These are phyloP conservation scores for Hyphopichia pseudoburtonii DNA, from an alignment of 1,139 yeast species.

Conservation along the genomic window DNA sequence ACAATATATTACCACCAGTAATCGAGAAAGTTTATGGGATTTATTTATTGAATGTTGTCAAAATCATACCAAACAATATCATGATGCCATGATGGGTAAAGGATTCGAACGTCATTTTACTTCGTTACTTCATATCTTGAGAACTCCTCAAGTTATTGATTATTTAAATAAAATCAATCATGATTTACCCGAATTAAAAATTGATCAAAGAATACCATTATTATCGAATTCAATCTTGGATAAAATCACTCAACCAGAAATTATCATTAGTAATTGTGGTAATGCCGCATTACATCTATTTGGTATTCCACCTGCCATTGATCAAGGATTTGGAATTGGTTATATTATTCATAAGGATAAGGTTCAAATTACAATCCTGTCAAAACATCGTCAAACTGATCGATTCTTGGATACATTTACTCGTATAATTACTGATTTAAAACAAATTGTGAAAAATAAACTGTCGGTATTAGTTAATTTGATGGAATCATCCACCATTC, in stretches of 20 bases:
- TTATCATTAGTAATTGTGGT: conserved; percentile 63
- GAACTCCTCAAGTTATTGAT: conserved; percentile 29
- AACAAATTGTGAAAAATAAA: conserved; percentile 41
- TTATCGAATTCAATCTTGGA: conserved; percentile 59
- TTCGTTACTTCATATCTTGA: conserved; percentile 52
- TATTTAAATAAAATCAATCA: conserved; percentile 46
- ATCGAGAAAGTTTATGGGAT: conserved; percentile 49
- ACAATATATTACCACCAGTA: conserved; percentile 54
- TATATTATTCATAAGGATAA: conserved; percentile 68
- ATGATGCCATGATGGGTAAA: conserved; percentile 55
- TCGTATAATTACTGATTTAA: conserved; percentile 58
- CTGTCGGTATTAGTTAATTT: conserved; percentile 34
- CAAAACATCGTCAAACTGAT: conserved; percentile 73
- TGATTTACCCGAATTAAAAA: conserved; percentile 23
- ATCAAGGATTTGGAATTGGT: conserved; percentile 77
- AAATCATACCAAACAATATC: conserved; percentile 49
- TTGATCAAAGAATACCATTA: conserved; percentile 45
- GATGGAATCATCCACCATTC: conserved; percentile 32
- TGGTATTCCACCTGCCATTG: conserved; percentile 75
- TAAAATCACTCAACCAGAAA: conserved; percentile 41
- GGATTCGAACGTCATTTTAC: conserved; percentile 75
- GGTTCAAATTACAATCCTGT: conserved; percentile 60
- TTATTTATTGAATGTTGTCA: conserved; percentile 52
- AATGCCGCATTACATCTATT: conserved; percentile 72
- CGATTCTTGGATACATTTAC: conserved; percentile 63